Evolutionary conservation across 371 early-diverging fungal genomes (phyloP), one percentile per base, ranked within the genome.

Genomic region (Nosema bombycis): DNA sequence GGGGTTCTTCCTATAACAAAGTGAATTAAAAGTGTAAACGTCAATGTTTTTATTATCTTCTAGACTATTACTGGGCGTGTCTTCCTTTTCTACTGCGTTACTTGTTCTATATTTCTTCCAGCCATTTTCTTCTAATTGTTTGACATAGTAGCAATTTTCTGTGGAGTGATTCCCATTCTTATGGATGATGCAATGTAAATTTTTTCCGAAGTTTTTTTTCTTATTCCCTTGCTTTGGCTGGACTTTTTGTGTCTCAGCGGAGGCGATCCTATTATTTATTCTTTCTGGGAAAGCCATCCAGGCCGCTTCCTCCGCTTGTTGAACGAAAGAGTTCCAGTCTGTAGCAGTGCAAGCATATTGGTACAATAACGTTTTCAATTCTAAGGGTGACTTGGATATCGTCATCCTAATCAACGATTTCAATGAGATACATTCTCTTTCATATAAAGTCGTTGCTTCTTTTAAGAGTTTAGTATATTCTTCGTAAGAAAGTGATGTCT

Each of bases 251-350:
- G 46, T 10, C 18, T 46, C 18, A 10, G 46, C 6, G 18, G 46
- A 46, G 10, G 6, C 46, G 12, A 63, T 30, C 28, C 64, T 6
- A n/a, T 63, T 28, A 32, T 28, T 28, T 28, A 14, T 1, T 63
- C 24, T 66, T 1, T 66, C 66, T 10, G 66, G 66, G 23, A 66
- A 66, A 10, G 33, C 34, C 66, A 66, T 66, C 66, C 66, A 66
- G 1, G 66, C 34, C 3, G 46, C 6, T 34, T 66, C 46, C 46
- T 66, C 66, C 2, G 66, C 66, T 66, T 30, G 28, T 66, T 66
- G 32, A n/a, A 66, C 1, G 24, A 66, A 66, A 38, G n/a, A 24
- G 36, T 66, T 34, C 66, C 36, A 66, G 6, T 21, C 15, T 3
- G 23, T 37, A 30, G 46, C 34, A 6, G 63, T 30, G 6, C 15